Evolutionary conservation across 768 basidiomycete genomes (phyloP), one percentile per base, ranked within the genome.

Genomic region (Trametes elegans): DNA sequence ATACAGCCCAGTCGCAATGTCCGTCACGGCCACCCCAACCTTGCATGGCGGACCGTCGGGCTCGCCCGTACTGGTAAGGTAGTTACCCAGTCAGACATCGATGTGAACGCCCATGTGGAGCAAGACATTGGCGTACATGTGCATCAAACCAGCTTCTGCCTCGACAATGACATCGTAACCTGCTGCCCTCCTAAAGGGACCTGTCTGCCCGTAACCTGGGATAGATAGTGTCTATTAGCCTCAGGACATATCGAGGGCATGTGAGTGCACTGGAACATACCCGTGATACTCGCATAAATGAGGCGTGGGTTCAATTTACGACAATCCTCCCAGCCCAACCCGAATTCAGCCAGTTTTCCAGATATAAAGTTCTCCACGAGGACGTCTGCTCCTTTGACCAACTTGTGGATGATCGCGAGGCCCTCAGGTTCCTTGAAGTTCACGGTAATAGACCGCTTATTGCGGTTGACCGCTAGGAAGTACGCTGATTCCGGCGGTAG

Each of bases 11-110:
- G 88, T 93, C 41, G 90, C 84, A 49, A 94, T 81, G 71, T 94
- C 95, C 11, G 93, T 96, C 5, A 87, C 87, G 1, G 95, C 94
- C 24, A 97, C 94, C 8, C 95, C 95, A n/a, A 96, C 94, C 71
- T 98, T 97, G 66, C 82, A 86, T 3, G 94, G 95, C 14, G 84
- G 81, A 9, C 93, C 85, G 63, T 88, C 85, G 8, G 86, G 78
- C 71, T 96, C 95, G 45, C 94, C 94, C 14, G 94, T 98, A 61
- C 90, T 92, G 60, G 19, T 24, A 26, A 19, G 29, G 23, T 10
- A 16, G 7, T 35, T n/a, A 31, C 11, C 18, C 7, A 32, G 21
- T 16, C 28, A 23, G 42, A 55, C 24, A 45, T 24, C 47, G 61
- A 58, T 26, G 59, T 57, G 49, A 39, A 59, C 61, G 36, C 48